Evolutionary conservation across 331 rosid species (phyloP), one percentile per base, ranked within the genome.

Genomic region (Acacia concinna): DNA sequence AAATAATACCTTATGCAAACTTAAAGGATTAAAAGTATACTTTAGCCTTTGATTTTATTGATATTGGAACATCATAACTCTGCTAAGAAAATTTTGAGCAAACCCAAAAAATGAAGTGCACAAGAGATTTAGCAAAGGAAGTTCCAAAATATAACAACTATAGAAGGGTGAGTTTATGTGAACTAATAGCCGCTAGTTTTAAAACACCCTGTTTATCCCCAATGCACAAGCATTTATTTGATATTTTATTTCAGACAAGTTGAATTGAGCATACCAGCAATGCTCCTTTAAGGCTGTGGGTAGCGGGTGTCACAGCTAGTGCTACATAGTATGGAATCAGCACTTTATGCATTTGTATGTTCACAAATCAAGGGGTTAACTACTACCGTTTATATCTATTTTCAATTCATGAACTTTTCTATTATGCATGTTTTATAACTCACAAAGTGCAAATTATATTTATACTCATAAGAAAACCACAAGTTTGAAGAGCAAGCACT

Each of bases 281-380:
- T 13, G 97, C 91, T 65, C 99, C 99, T 84, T 95, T 97, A 57
- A 95, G 92, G 87, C 97, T 40, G 85, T 78, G 92, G 75, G 97
- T 88, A 15, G 97, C 73, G 57, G 99, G 97, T 2, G 97, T 92
- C 77, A 88, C 85, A 78, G 84, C 90, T 65, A 95, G 68, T 38
- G 94, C 97, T 70, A 92, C 31, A 37, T 89, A 87, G 89, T 71
- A 94, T 69, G 97, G 99, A 74, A 91, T 81, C 79, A 91, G 78
- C 85, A 95, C 95, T 66, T 49, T 87, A 81, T 91, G 99, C 99
- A 92, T 95, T 96, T 95, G 97, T 86, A 77, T 21, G 60, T n/a
- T 69, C 60, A 69, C 77, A 80, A 63, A 71, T 47, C 74, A 74
- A 44, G 32, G 15, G 68, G 43, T 72, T 70, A 56, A 57, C 49